Evolutionary conservation across 2,329 filamentous ascomycete genomes (phyloP), one percentile per base, ranked within the genome.

Genomic region (Monilinia polystroma): DNA sequence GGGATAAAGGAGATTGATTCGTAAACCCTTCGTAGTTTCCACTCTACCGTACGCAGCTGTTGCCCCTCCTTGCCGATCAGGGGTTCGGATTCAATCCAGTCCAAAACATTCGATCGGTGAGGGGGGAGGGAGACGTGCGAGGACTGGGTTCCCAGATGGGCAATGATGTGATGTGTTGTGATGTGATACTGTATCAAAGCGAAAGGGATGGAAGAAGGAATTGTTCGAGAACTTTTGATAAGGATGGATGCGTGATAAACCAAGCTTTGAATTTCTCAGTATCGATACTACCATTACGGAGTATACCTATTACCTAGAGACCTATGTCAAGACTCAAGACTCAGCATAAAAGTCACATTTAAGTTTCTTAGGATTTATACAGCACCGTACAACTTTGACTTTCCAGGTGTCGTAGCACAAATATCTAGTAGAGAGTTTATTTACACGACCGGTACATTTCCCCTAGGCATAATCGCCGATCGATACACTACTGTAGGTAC

Each of bases 51-150:
- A 43, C 41, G 41, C 41, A 43, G 41, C 18, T 4, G 4, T 62
- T 51, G 58, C 45, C 45, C 59, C 45, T 63, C 23, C 47, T 62
- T 64, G 62, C 29, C 52, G 63, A 64, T 64, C 53, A 64, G 63
- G 63, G 63, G 63, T 18, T 45, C 57, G 14, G 12, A 41, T 49
- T 49, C n/a, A 6, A 23, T 16, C 32, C 2, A 18, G 16, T 20
- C 18, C 32, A 35, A 14, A 41, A 41, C 38, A 41, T 41, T 47
- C 18, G 18, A 23, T 47, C 18, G 26, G 41, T 47, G 56, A 47
- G 38, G 56, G 56, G 56, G 32, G 56, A n/a, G 41, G 43, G 38
- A 41, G 41, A 59, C 26, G 41, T 59, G 56, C 41, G 56, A 59
- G n/a, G 16, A 41, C 14, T 11, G 54, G 14, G 4, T 35, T 35